phyloP scores from a whole-genome alignment of 2,329 filamentous ascomycete species.

The Nemania sp. region DNA sequence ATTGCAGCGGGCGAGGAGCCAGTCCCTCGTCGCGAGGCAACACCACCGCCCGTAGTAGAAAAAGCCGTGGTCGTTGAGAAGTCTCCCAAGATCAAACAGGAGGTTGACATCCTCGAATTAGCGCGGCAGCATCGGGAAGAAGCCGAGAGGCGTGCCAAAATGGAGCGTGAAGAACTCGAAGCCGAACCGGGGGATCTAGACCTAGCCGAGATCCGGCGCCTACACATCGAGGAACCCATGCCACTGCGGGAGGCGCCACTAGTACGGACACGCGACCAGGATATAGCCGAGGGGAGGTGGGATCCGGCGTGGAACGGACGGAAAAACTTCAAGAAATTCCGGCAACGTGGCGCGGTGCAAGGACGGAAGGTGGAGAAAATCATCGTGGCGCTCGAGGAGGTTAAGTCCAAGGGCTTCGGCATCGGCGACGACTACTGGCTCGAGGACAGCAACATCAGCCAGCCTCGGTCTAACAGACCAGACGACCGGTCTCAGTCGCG shows the following conservation, averaged over 20 bases:
- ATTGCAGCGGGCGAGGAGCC: slow-evolving; percentile 69
- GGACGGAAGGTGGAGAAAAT: slow-evolving; percentile 59
- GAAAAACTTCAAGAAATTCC: slow-evolving; percentile 95
- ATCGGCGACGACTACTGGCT: slow-evolving; percentile 84
- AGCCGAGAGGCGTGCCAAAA: slow-evolving; percentile 72
- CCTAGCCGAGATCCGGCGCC: slow-evolving; percentile 76
- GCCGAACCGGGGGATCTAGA: slow-evolving; percentile 73
- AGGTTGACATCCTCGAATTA: slow-evolving; percentile 76
- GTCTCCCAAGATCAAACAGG: slow-evolving; percentile 62
- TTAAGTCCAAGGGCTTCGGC: slow-evolving; percentile 76
- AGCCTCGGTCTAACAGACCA: slow-evolving; percentile 49
- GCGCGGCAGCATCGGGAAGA: slow-evolving; percentile 71
- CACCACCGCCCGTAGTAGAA: slow-evolving; percentile 46
- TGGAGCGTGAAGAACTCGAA: slow-evolving; percentile 66
- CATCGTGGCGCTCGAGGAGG: slow-evolving; percentile 79
- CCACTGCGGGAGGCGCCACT: slow-evolving; percentile 63
- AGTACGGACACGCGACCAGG: slow-evolving; percentile 60
- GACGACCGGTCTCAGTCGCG: slow-evolving; percentile 43
- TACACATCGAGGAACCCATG: slow-evolving; percentile 83
- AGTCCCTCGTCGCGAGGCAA: slow-evolving; percentile 50
- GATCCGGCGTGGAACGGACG: slow-evolving; percentile 91
- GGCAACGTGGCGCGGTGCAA: slow-evolving; percentile 64
- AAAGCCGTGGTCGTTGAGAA: slow-evolving; percentile 55
- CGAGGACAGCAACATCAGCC: slow-evolving; percentile 56
- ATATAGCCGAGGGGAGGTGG: slow-evolving; percentile 73